Conservation (phyloP, 768 basidiomycete genomes). For the Termitomyces heimii region DNA sequence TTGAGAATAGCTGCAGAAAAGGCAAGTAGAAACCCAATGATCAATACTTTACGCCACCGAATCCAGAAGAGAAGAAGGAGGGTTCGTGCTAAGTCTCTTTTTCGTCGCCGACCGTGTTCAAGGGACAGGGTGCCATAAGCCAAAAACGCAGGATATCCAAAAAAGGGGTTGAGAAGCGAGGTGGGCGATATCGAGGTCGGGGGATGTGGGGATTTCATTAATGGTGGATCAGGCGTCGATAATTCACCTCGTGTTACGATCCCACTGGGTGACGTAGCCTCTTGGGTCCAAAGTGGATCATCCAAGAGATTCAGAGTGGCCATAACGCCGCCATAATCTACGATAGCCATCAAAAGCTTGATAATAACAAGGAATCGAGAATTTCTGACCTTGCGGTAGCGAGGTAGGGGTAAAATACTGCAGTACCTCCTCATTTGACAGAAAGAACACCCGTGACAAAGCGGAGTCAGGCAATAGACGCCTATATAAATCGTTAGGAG, state of each 20-base stretch:
- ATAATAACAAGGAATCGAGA: neutral
- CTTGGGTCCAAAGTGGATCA: constrained; percentile 37
- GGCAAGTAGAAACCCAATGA: constrained; percentile 26
- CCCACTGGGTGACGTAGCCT: constrained; percentile 12
- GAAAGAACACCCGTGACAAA: constrained; percentile 62
- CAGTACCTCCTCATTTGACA: constrained; percentile 48
- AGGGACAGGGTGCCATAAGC: constrained; percentile 34
- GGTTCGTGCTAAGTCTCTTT: constrained; percentile 61
- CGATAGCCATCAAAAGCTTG: constrained; percentile 6
- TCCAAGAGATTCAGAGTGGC: constrained; percentile 43
- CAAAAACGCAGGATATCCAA: constrained; percentile 56
- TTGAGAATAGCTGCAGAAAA: constrained; percentile 22
- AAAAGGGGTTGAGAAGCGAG: constrained; percentile 67
- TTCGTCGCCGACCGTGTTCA: constrained; percentile 59
- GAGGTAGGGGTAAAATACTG: constrained; percentile 43
- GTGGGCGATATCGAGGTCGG: constrained; percentile 36
- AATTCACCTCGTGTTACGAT: constrained; percentile 8
- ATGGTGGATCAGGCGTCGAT: constrained; percentile 14
- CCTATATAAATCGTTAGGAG: constrained; percentile 27
- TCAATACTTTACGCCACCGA: constrained; percentile 48
- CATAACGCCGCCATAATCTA: constrained; percentile 67
- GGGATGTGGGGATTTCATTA: constrained; percentile 13
- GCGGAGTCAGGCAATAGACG: constrained; percentile 56
- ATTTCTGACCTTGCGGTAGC: constrained; percentile 51
- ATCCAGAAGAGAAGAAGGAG: constrained; percentile 61